Evolutionary conservation across 257 asterid species (phyloP).

Genomic region (Penstemon davidsonii): DNA sequence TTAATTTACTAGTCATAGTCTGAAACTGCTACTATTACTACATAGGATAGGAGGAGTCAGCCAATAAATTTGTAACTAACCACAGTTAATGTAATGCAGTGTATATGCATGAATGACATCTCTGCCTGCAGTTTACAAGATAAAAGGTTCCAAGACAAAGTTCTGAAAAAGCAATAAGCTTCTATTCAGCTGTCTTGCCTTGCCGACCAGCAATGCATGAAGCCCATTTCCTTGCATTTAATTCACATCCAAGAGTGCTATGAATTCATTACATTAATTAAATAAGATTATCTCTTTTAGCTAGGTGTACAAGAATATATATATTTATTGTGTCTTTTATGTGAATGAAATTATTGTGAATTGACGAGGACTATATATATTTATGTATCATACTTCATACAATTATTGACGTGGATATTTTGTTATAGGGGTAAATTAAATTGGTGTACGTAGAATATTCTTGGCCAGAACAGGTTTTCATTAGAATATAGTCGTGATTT

Average conservation of each 20-base stretch:
- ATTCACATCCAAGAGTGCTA: background rate
- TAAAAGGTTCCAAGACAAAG: constrained; percentile 20
- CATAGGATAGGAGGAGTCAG: constrained; percentile 25
- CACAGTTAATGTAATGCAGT: constrained; percentile 3
- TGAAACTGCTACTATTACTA: background rate
- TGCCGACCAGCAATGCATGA: constrained; percentile 21
- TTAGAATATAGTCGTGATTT: no score
- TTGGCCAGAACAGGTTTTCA: no score
- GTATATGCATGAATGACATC: background rate
- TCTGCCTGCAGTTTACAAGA: constrained; percentile 5
- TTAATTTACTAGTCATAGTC: background rate
- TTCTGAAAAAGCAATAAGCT: constrained; percentile 23
- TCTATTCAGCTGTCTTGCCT: constrained; percentile 7
- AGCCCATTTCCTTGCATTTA: background rate
- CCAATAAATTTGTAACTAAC: background rate
- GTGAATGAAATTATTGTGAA: no score
- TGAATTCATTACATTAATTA: background rate
- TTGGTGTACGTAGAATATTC: no score
- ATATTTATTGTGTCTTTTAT: no score
- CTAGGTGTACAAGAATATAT: no score
- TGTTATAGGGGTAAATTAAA: no score
- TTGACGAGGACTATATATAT: no score
- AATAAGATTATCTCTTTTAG: no score
- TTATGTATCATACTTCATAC: no score
- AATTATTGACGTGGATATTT: no score